Conservation (phyloP, 2,329 filamentous ascomycete genomes). For the Thermothelomyces thermophilus region DNA sequence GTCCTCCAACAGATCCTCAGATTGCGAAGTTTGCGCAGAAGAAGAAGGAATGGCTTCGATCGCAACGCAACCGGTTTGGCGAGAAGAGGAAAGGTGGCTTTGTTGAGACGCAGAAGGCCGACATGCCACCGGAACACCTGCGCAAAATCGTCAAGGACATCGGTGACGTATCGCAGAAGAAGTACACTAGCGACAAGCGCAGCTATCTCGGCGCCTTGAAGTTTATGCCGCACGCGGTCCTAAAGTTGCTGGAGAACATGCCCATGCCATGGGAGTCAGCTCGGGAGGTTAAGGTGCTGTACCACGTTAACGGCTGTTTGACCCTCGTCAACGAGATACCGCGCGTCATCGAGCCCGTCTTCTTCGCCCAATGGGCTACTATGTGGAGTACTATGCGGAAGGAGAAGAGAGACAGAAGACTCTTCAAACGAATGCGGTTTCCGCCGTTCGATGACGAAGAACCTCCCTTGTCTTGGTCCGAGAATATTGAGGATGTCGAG, state of each 20-base stretch:
- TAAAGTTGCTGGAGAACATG: slow-evolving; percentile 98
- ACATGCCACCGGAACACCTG: slow-evolving; percentile 97
- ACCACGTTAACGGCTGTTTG: slow-evolving; percentile 95
- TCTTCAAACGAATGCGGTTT: slow-evolving; percentile 99
- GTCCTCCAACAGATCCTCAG: slow-evolving; percentile 72
- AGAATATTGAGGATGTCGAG: slow-evolving; percentile 98
- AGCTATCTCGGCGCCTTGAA: slow-evolving; percentile 96
- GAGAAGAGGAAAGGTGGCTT: slow-evolving; percentile 97
- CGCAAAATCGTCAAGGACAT: slow-evolving; percentile 98
- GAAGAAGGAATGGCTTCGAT: slow-evolving; percentile 96
- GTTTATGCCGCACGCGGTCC: slow-evolving; percentile 97
- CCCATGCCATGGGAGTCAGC: slow-evolving; percentile 99
- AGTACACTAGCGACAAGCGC: slow-evolving; percentile 96
- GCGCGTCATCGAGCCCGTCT: slow-evolving; percentile 93
- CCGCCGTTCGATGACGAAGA: slow-evolving; percentile 98
- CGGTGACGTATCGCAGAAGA: slow-evolving; percentile 98
- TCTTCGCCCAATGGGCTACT: slow-evolving; percentile 97
- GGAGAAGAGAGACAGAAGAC: slow-evolving; percentile 89
- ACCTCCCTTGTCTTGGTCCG: slow-evolving; percentile 93
- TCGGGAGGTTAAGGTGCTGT: slow-evolving; percentile 93
- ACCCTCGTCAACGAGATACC: slow-evolving; percentile 96
- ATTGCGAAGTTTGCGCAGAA: slow-evolving; percentile 95
- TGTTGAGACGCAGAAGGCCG: slow-evolving; percentile 95
- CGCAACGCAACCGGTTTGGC: slow-evolving; percentile 84
- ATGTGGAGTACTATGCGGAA: slow-evolving; percentile 99